A percentile compares a stretch with the other conserved stretches of the same genome.
Conservation (phyloP, 768 basidiomycete genomes). For the Termitomyces heimii region DNA sequence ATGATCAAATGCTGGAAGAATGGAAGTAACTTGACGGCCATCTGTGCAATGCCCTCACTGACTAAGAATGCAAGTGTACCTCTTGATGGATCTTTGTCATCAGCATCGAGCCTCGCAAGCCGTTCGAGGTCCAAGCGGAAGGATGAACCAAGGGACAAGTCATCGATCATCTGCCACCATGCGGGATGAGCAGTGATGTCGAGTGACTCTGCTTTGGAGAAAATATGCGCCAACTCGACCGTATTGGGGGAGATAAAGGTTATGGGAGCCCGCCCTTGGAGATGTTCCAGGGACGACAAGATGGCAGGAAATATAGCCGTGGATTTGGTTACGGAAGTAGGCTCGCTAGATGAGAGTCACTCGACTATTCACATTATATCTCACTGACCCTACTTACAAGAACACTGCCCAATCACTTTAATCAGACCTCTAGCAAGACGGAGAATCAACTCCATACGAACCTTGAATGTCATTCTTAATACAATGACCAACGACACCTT, state of each 20-base stretch:
- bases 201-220: constrained; percentile 36
- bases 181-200: constrained; percentile 44
- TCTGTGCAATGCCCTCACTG: constrained; percentile 70
- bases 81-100: constrained; percentile 29
- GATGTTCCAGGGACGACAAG: constrained; percentile 25
- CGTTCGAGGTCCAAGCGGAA: constrained; percentile 65
- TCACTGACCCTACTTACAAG: constrained; percentile 45
- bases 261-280: constrained; percentile 37
- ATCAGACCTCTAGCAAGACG: background rate
- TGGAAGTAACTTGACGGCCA: constrained; percentile 77
- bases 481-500: constrained; percentile 47
- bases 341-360: constrained; percentile 52
- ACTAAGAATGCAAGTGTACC: constrained; percentile 57
- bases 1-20: constrained; percentile 81
- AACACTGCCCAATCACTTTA: constrained; percentile 44
- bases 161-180: constrained; percentile 67
- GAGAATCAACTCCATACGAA: constrained; percentile 26
- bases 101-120: constrained; percentile 42
- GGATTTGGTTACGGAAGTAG: constrained; percentile 87
- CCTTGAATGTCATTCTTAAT: constrained; percentile 41
- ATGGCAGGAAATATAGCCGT: constrained; percentile 62
- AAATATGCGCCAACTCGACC: constrained; percentile 62
- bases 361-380: background rate
- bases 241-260: constrained; percentile 82
- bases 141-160: constrained; percentile 55